Evolutionary conservation across 257 asterid species (phyloP), one percentile per base, ranked within the genome.

Genomic region (Osmanthus fragrans): DNA sequence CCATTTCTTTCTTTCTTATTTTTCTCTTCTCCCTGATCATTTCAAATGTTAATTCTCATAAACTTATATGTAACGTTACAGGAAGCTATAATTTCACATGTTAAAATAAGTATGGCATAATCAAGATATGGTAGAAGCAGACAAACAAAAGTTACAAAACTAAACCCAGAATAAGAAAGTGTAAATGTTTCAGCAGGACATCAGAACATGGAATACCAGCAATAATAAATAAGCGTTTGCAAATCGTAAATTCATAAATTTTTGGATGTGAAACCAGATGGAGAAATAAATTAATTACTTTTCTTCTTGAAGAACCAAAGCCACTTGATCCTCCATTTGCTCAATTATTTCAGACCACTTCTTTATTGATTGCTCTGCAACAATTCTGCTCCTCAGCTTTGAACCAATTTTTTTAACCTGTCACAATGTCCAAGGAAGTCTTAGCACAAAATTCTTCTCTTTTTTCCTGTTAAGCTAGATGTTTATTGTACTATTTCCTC

Each of bases 351-450:
- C 87, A 79, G 94, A 84, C 98, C 98, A 96, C 84, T 88, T 93
- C 56, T 42, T 76, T 77, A 90, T 89, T 67, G 98, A 89, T 80
- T 89, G 92, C 82, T 96, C 99, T 37, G 97, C 90, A 56, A 96
- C 98, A 78, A 86, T 87, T 84, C 99, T 90, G 81, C 90, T 93
- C 86, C 77, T 93, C 81, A 93, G 84, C 87, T 88, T 92, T 16
- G 97, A 85, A 81, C 98, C 98, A 79, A 89, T 96, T 81, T 92
- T 86, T 91, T 93, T 93, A 78, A 83, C 88, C 99, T 96, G 89
- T 76, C 71, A 79, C 21, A 65, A 37, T 54, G 66, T 76, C 71
- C 63, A 67, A 72, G 13, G 34, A 80, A 27, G 73, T 45, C 49
- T 73, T 40, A 37, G 68, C 64, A 74, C 25, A 25, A 29, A 74